A percentile compares a stretch with the other conserved stretches of the same genome.
Evolutionary conservation across 148 eudicot species (phyloP).

Genomic region (Linanthus parryae): DNA sequence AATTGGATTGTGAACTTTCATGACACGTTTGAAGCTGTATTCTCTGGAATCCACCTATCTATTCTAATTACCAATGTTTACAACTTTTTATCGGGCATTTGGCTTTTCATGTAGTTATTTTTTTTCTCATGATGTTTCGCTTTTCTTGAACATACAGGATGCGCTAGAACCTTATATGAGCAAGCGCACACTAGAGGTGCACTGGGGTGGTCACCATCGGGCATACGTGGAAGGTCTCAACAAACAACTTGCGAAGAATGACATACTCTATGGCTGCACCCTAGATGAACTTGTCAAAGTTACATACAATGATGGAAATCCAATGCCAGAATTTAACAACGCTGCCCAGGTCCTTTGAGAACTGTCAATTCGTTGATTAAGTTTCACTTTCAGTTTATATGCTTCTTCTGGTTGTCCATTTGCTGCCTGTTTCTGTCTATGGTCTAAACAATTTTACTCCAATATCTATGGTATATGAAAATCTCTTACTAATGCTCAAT

Average conservation of each 20-base stretch:
- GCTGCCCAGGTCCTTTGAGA: conserved; percentile 79
- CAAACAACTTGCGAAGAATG: conserved; percentile 59
- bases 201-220: conserved; percentile 89
- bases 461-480: too few relatives aligned
- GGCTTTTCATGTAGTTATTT: background rate
- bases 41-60: too few relatives aligned
- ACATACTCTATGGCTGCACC: conserved; percentile 72
- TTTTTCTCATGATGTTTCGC: background rate
- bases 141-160: conserved; percentile 41
- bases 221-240: conserved; percentile 72
- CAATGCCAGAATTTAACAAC: conserved; percentile 72
- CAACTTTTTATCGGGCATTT: background rate
- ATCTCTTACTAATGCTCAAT: too few relatives aligned
- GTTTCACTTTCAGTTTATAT: too few relatives aligned
- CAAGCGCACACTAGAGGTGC: conserved; percentile 59
- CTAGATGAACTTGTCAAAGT: conserved; percentile 84
- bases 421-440: too few relatives aligned
- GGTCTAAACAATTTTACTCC: too few relatives aligned
- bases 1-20: too few relatives aligned
- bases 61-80: background rate
- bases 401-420: too few relatives aligned
- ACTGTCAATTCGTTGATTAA: conserved; percentile 7
- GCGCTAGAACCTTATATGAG: conserved; percentile 95
- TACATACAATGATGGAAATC: conserved; percentile 87
- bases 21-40: too few relatives aligned